phyloP scores from a whole-genome alignment of 2,329 filamentous ascomycete species.

The Penicillium sp. region DNA sequence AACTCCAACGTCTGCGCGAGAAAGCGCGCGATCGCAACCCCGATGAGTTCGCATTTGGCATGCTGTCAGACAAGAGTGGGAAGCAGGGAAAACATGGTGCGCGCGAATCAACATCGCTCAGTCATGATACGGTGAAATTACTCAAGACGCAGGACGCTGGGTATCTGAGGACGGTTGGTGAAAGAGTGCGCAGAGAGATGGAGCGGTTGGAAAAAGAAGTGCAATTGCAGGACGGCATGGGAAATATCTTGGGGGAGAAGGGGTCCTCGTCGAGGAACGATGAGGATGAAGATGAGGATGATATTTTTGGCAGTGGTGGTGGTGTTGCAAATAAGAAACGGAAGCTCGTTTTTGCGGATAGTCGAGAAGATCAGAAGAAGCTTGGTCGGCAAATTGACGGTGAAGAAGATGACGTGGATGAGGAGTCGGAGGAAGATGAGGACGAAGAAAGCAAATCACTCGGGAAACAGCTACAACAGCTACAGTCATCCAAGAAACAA shows the following conservation, averaged over 20 bases:
- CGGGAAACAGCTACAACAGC: slow-evolving; percentile 13
- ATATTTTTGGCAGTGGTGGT: slow-evolving; percentile 19
- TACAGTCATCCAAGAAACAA: slow-evolving; percentile 35
- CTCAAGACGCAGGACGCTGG: slow-evolving; percentile 64
- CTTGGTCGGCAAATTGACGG: slow-evolving; percentile 17
- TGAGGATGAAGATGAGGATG: slow-evolving; percentile 21
- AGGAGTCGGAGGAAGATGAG: slow-evolving; percentile 23
- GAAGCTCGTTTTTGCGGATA: slow-evolving; percentile 38
- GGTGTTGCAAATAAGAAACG: slow-evolving; percentile 16
- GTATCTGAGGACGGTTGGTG: slow-evolving; percentile 57
- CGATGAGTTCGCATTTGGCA: slow-evolving; percentile 64
- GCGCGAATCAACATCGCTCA: slow-evolving; percentile 44
- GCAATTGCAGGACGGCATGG: slow-evolving; percentile 37
- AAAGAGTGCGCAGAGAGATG: slow-evolving; percentile 52
- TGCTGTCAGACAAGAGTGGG: slow-evolving; percentile 52
- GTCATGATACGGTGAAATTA: slow-evolving; percentile 57
- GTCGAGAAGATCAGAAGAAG: slow-evolving; percentile 30
- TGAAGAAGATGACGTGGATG: slow-evolving; percentile 19
- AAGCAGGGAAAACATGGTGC: slow-evolving; percentile 42
- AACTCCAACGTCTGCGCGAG: slow-evolving; percentile 55
- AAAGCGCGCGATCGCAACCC: slow-evolving; percentile 61
- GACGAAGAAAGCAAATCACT: slow-evolving; percentile 19
- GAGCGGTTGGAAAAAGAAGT: slow-evolving; percentile 47
- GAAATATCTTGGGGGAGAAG: slow-evolving; percentile 21
- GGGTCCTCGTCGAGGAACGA: slow-evolving; percentile 16